Conservation (phyloP, 2,329 filamentous ascomycete genomes). For the Botrytis deweyae region DNA sequence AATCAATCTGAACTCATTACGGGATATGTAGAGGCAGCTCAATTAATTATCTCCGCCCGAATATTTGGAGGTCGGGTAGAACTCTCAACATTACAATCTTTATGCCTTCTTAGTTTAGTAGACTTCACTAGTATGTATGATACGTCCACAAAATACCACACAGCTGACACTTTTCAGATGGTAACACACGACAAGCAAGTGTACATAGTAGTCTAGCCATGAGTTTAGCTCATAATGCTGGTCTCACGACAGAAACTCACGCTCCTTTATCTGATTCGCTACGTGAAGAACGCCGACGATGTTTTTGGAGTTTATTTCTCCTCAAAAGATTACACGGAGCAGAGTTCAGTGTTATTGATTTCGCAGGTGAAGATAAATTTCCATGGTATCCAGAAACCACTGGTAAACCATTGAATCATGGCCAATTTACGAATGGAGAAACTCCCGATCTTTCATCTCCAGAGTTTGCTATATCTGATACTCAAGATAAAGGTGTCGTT, state of each 20-base stretch:
- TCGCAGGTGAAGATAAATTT: conserved; percentile 40
- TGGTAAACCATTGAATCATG: conserved; percentile 31
- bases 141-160: too few species aligned
- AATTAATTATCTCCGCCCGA: conserved; percentile 39
- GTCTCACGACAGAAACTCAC: conserved; percentile 43
- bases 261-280: conserved; percentile 24
- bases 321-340: conserved; percentile 35
- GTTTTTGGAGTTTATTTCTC: conserved; percentile 40
- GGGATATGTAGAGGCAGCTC: conserved; percentile 42
- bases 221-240: conserved; percentile 47
- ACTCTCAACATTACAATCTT: conserved; percentile 43
- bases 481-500: conserved; percentile 43
- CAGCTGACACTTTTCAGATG: conserved; percentile 38
- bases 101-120: conserved; percentile 43
- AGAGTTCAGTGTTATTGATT: conserved; percentile 42
- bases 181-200: conserved; percentile 47
- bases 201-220: conserved; percentile 47
- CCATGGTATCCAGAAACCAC: conserved; percentile 44
- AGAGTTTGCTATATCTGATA: conserved; percentile 32
- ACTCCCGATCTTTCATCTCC: conserved; percentile 1
- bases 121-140: conserved; percentile 41
- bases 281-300: conserved; percentile 38
- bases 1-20: conserved; percentile 36
- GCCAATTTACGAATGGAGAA: conserved; percentile 2
- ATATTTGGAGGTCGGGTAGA: conserved; percentile 41